These are phyloP conservation scores for Xylariaceae sp. DNA, from an alignment of 2,329 filamentous ascomycete genomes.

Conservation along the genomic window DNA sequence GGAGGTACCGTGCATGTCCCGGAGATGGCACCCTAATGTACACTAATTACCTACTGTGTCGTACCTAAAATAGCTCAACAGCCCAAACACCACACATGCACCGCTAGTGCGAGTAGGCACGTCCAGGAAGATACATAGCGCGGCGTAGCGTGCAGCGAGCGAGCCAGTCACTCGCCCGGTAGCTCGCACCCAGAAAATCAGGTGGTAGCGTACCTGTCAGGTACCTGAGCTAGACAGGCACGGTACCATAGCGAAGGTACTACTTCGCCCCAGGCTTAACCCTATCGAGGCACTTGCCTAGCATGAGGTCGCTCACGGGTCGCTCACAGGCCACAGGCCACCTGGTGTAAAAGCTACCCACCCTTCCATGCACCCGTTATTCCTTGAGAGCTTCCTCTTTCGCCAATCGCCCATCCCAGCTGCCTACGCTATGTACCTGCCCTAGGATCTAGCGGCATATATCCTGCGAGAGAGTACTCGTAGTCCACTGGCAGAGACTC, in stretches of 20 bases:
- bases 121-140: too few relatives aligned
- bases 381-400: conserved; percentile 23
- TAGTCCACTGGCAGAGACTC: background rate
- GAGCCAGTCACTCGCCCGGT: too few relatives aligned
- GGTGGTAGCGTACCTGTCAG: background rate
- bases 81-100: background rate
- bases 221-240: background rate
- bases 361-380: conserved; percentile 14
- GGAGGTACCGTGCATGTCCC: background rate
- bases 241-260: background rate
- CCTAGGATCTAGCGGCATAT: background rate
- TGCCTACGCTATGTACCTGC: background rate
- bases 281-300: conserved; percentile 10
- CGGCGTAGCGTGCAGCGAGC: too few relatives aligned
- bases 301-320: conserved; percentile 4
- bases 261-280: background rate
- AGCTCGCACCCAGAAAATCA: background rate
- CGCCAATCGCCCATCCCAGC: conserved; percentile 13
- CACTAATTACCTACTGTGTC: background rate
- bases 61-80: background rate
- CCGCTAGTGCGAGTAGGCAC: background rate
- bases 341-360: background rate
- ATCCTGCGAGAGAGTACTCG: background rate
- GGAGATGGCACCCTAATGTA: background rate
- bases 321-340: background rate